phyloP scores from a whole-genome alignment of 257 asterid genomes.

The Nicotiana tomentosiformis region DNA sequence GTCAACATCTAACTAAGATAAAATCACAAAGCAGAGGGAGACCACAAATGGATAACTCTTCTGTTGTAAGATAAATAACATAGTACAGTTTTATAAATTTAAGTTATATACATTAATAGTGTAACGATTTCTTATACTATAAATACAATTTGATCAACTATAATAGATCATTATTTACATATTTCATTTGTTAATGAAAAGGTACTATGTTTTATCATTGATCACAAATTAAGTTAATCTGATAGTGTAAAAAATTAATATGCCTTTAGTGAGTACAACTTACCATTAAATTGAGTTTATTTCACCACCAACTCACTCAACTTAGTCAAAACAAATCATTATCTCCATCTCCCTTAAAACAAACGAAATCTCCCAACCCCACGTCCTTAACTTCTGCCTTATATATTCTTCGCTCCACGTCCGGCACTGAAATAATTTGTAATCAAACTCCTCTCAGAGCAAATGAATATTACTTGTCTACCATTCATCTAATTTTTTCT shows the following conservation, averaged over 20 bases:
- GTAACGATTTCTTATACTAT: no score
- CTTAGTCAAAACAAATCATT: neutral
- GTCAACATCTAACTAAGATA: neutral
- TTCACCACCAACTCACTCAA: neutral
- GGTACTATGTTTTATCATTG: no score
- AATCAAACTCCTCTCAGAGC: neutral
- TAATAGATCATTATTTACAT: no score
- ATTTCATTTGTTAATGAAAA: no score
- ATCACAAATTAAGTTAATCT: no score
- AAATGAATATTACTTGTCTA: neutral
- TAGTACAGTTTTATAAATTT: no score
- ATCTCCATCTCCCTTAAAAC: neutral
- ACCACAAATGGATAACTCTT: neutral
- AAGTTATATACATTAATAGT: no score
- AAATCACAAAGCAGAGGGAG: neutral
- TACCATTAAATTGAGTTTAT: neutral
- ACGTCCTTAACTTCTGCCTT: neutral
- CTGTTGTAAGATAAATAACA: neutral
- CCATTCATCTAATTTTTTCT: neutral
- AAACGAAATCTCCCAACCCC: neutral
- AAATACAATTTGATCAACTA: no score
- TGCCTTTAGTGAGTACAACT: neutral
- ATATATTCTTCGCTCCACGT: neutral
- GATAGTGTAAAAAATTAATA: no score
- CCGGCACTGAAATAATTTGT: neutral